Conservation (phyloP, 768 basidiomycete species). For the Dentipellis fragilis region DNA sequence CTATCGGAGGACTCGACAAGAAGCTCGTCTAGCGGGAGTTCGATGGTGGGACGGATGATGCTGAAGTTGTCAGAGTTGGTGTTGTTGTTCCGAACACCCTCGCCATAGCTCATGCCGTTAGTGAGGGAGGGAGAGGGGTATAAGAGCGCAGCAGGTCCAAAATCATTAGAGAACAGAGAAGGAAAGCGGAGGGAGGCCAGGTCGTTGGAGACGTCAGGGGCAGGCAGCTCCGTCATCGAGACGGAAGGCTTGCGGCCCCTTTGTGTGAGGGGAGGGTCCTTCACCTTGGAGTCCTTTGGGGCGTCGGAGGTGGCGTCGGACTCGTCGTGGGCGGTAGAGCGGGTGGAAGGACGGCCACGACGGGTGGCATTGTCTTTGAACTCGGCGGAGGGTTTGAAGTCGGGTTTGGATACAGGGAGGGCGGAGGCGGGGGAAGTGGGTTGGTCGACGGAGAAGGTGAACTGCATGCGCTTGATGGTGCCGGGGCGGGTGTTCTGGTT, state of each 20-base stretch:
- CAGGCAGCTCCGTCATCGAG: conserved; percentile 8
- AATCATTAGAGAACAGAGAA: conserved; percentile 61
- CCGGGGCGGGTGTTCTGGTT: conserved; percentile 53
- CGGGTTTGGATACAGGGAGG: conserved; percentile 49
- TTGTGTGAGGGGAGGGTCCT: conserved; percentile 28
- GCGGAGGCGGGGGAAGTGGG: conserved; percentile 38
- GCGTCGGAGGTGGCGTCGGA: conserved; percentile 8
- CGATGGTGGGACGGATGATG: conserved; percentile 71
- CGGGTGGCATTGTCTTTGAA: conserved; percentile 40
- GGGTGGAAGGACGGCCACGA: conserved; percentile 30
- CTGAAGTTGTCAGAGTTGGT: conserved; percentile 42
- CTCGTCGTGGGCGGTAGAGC: conserved; percentile 27
- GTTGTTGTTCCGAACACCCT: conserved; percentile 44
- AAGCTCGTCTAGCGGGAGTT: conserved; percentile 78
- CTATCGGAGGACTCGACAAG: conserved; percentile 35
- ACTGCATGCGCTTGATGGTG: conserved; percentile 82
- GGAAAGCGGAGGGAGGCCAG: conserved; percentile 55
- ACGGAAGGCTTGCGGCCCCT: conserved; percentile 21
- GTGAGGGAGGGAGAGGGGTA: conserved; percentile 59
- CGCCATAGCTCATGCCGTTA: conserved; percentile 67
- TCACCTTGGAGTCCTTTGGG: conserved; percentile 6
- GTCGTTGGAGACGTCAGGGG: conserved; percentile 15
- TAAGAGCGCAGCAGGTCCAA: conserved; percentile 69
- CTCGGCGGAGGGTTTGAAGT: conserved; percentile 54
- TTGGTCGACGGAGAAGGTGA: conserved; percentile 79